Conservation (phyloP, 73 alveolate species). For the Paramecium sonneborni region DNA sequence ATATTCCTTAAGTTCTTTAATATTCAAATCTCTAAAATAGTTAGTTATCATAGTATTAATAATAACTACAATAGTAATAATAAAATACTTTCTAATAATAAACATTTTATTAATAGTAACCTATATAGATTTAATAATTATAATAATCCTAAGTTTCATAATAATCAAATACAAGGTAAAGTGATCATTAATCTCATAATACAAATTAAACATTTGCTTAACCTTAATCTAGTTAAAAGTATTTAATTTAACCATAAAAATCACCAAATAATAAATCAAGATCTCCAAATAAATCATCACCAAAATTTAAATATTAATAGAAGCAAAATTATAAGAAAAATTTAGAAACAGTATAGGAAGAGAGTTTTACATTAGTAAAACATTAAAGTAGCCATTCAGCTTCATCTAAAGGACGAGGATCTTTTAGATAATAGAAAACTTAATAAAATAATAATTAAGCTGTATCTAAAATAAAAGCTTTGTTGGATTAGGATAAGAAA, state of each 20-base stretch:
- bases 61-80: neutral
- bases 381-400: slow-evolving; percentile 28
- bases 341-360: slow-evolving; percentile 20
- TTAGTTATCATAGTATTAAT: neutral
- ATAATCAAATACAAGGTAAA: neutral
- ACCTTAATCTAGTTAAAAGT: slow-evolving; percentile 28
- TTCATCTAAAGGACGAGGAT: neutral
- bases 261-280: neutral
- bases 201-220: slow-evolving; percentile 45
- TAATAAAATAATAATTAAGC: neutral
- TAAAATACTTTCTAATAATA: neutral
- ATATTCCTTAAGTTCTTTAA: neutral
- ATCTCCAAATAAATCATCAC: neutral
- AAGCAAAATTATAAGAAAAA: neutral
- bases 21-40: neutral
- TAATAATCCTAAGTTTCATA: neutral
- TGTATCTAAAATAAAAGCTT: slow-evolving; percentile 34
- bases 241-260: neutral
- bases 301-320: slow-evolving; percentile 25
- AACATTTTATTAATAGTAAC: neutral
- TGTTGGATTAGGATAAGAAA: slow-evolving; percentile 22
- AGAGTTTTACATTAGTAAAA: neutral
- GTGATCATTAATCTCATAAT: slow-evolving; percentile 28
- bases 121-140: neutral
- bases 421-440: neutral